Base-by-base conservation (phyloP, 1,284 basidiomycete genomes). In the Trametes sp. region DNA sequence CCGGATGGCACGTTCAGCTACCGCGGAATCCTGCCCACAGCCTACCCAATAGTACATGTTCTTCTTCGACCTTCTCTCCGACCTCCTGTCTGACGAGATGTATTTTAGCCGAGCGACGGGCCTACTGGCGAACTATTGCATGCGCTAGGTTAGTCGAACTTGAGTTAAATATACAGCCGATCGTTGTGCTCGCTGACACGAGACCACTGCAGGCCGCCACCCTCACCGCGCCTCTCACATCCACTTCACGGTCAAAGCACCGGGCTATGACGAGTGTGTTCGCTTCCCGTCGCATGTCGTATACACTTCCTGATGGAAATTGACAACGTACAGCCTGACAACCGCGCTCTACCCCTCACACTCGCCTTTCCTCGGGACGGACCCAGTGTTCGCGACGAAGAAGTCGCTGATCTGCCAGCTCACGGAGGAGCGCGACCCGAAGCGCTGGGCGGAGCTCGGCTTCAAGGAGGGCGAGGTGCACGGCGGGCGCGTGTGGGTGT, bases 381-480 rank as follows among this genome's bases (percentile, higher is more conserved):
- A 80, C 66, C 78, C 78, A 28, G 79, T 80, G 6, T 80, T 80
- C 62, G 79, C 77, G 26, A 80, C 79, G 4, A 78, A 77, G 71
- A 78, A 76, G 58, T 77, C 76, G 13, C 73, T 80, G 24, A 75
- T 80, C 54, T 75, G 75, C 56, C 69, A 75, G 42, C 70, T 78
- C 41, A 64, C 64, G 2, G 73, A 77, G 59, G 75, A 76, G 54
- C 64, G 61, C 10, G 73, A 79, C 54, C 72, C 74, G 16, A 58
- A 65, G 50, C 66, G 70, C 26, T 78, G 77, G 75, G 60, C 51
- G 13, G 70, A 73, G 50, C 72, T 75, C 70, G 77, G 76, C 42
- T 78, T 75, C 66, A 70, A 74, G 61, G 66, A 72, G 31, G 72
- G 67, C 26, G 73, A 78, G 62, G 75, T 78, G 29, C 62, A 61